These are phyloP conservation scores for Hypholoma sublateritium DNA, from an alignment of 768 basidiomycete genomes.

Conservation along the genomic window DNA sequence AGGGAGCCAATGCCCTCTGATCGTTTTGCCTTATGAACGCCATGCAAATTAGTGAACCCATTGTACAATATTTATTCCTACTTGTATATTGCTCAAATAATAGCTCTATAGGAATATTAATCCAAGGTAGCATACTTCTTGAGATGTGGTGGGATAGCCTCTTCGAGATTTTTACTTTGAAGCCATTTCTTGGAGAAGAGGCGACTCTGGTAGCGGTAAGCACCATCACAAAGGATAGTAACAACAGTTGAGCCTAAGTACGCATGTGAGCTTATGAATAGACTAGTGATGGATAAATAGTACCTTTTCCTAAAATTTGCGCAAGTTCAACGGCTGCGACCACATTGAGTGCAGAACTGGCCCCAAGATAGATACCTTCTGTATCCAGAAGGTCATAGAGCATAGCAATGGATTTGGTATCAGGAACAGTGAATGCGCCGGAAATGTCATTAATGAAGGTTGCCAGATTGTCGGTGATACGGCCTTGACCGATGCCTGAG, in stretches of 20 bases:
- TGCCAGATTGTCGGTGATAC: conserved; percentile 87
- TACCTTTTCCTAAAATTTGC: conserved; percentile 79
- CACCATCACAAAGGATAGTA: conserved; percentile 93
- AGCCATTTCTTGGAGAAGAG: conserved; percentile 96
- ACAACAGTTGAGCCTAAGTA: conserved; percentile 74
- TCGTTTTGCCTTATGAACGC: conserved; percentile 38
- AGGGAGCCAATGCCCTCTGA: conserved; percentile 64
- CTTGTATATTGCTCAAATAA: not conserved
- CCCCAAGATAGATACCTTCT: conserved; percentile 94
- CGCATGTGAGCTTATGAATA: not conserved
- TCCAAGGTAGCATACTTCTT: conserved; percentile 90
- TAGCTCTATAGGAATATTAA: conserved; percentile 28
- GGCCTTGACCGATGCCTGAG: conserved; percentile 93
- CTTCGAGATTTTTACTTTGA: conserved; percentile 70
- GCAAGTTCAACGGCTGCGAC: conserved; percentile 92
- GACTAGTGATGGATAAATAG: conserved; percentile 3
- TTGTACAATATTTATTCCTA: not conserved
- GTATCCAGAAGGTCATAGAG: conserved; percentile 88
- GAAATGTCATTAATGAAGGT: conserved; percentile 77
- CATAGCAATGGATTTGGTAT: conserved; percentile 90
- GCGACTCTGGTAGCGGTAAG: conserved; percentile 95
- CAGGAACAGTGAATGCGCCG: conserved; percentile 85
- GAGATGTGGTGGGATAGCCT: conserved; percentile 79
- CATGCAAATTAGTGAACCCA: not conserved
- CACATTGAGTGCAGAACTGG: conserved; percentile 92